Base-by-base conservation (phyloP, 352 stramenopile species). In the Heterotrichella gracilis region DNA sequence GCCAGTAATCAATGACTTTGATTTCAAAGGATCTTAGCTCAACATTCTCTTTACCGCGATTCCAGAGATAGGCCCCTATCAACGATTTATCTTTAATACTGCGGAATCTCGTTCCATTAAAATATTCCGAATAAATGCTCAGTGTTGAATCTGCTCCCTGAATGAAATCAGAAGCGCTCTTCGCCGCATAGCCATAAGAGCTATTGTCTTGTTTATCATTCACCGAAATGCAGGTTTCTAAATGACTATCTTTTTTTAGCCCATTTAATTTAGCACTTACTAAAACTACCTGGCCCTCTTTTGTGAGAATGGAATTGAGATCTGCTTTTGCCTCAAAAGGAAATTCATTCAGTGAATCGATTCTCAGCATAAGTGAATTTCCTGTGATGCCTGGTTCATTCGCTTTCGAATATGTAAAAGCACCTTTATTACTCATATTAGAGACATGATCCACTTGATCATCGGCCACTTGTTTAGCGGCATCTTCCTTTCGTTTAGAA, bases 151-250 rank as follows among this genome's bases (percentile, higher is more conserved):
- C 32, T 9, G 32, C 9, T 53, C n/a, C n/a, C 9, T 17, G 9
- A n/a, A 53, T 53, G n/a, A 53, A 53, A 53, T 53, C 32, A n/a
- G 32, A 53, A 53, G 32, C 32, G 32, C 32, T 53, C n/a, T 53
- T 53, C n/a, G 32, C 32, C 9, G 9, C 32, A 53, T 53, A 53
- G 32, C n/a, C n/a, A 53, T 17, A 17, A n/a, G n/a, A 17, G 9
- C 9, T n/a, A 53, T 53, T 53, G n/a, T 9, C n/a, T 53, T n/a
- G 9, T 9, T 53, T n/a, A n/a, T 53, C 32, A 53, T n/a, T 17
- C n/a, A 53, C 32, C 9, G 32, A 53, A 53, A 53, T 53, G 9
- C 9, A 9, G n/a, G 32, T 53, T n/a, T 53, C 32, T n/a, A n/a
- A n/a, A n/a, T n/a, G n/a, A n/a, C n/a, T n/a, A n/a, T n/a, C n/a